phyloP scores from a whole-genome alignment of 441 rosid genomes.

The Sinapis alba region DNA sequence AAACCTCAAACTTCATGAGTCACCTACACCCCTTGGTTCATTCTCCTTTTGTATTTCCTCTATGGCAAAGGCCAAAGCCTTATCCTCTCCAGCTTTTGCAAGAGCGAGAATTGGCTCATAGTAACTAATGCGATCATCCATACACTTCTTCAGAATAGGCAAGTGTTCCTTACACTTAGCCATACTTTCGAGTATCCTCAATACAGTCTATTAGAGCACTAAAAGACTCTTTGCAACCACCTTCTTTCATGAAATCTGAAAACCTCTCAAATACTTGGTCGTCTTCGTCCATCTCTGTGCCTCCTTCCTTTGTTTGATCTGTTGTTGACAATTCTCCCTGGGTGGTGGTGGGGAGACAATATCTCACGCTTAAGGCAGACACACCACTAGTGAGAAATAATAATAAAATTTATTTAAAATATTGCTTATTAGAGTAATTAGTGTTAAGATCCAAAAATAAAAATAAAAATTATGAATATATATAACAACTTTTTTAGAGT shows the following conservation, averaged over 20 bases:
- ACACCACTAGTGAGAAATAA: no score
- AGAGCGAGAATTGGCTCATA: background rate
- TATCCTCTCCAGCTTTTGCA: background rate
- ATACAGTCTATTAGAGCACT: background rate
- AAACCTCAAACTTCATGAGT: background rate
- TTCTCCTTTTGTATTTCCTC: background rate
- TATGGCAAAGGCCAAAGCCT: background rate
- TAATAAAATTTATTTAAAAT: no score
- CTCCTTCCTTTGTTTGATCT: background rate
- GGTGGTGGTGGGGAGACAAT: background rate
- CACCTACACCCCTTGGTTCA: background rate
- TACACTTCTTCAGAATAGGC: background rate
- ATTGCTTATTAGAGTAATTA: no score
- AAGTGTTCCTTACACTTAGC: background rate
- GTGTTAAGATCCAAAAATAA: no score
- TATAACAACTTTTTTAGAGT: no score
- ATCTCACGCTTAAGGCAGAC: background rate
- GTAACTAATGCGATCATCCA: background rate
- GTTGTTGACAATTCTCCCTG: background rate
- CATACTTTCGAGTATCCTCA: no score
- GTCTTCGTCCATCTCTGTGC: background rate
- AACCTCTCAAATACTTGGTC: background rate
- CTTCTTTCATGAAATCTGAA: background rate
- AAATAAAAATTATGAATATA: no score
- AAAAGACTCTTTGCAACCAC: background rate